phyloP scores from a whole-genome alignment of 2,329 filamentous ascomycete species.

The Apiospora malaysiana region DNA sequence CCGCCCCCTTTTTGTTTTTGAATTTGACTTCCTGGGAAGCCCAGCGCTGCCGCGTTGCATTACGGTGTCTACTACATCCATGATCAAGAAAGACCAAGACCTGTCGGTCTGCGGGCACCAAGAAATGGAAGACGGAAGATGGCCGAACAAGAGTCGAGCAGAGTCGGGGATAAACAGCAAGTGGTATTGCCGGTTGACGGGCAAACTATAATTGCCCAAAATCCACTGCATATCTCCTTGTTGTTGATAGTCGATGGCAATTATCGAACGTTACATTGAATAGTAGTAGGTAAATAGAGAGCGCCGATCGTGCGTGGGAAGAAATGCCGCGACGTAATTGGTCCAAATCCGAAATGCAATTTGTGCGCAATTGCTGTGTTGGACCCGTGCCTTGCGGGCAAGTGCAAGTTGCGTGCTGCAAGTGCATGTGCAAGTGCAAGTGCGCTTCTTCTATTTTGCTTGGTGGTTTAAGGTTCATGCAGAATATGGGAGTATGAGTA shows the following conservation, averaged over 20 bases:
- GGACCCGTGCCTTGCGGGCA: not conserved
- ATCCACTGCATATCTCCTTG: not conserved
- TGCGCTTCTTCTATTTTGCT: not conserved
- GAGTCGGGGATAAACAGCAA: not conserved
- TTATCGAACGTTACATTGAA: slow-evolving; percentile 9
- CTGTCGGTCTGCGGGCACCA: not conserved
- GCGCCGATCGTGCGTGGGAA: not conserved
- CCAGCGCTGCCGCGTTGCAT: not conserved
- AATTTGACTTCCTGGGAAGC: not conserved
- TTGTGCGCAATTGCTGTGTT: not conserved
- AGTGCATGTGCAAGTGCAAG: not conserved
- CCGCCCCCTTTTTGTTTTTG: not conserved
- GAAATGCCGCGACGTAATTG: not conserved
- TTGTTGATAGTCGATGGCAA: not conserved
- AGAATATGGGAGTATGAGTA: slow-evolving; percentile 9
- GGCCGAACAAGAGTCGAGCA: not conserved
- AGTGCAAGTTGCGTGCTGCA: not conserved
- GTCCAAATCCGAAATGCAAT: not conserved
- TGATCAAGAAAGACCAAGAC: not conserved
- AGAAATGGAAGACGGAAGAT: not conserved
- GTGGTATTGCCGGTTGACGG: not conserved
- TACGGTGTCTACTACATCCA: not conserved
- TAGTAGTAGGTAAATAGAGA: too few species aligned
- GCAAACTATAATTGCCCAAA: slow-evolving; percentile 7
- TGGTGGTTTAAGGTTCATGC: slow-evolving; percentile 18